phyloP scores from a whole-genome alignment of 2,329 filamentous ascomycete species.

The Alternaria gansuensis region DNA sequence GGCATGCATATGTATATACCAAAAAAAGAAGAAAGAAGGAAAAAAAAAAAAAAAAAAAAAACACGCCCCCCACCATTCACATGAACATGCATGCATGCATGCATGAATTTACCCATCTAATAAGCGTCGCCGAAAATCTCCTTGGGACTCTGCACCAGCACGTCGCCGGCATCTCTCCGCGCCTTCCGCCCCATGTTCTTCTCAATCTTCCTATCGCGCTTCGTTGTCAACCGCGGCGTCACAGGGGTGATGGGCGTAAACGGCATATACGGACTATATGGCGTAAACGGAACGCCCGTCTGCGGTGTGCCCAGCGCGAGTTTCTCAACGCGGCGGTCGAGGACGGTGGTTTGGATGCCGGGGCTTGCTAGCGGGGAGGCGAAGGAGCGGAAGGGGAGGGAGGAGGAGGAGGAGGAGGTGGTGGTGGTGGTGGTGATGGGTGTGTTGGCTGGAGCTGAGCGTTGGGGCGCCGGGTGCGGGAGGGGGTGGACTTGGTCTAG shows the following conservation, averaged over 20 bases:
- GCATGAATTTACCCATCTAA: constrained; percentile 21
- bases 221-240: constrained; percentile 77
- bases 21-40: too few species aligned
- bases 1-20: too few species aligned
- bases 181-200: constrained; percentile 63
- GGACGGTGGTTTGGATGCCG: constrained; percentile 56
- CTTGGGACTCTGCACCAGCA: constrained; percentile 50
- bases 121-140: constrained; percentile 52
- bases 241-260: constrained; percentile 78
- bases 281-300: constrained; percentile 70
- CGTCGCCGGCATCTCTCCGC: constrained; percentile 60
- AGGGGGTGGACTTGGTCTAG: constrained; percentile 50
- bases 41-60: background rate
- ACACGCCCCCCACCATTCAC: too few species aligned
- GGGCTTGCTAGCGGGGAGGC: constrained; percentile 39
- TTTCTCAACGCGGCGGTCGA: constrained; percentile 51
- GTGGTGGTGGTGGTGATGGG: constrained; percentile 11
- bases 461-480: constrained; percentile 49
- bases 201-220: constrained; percentile 74
- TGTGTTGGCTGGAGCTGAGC: constrained; percentile 24
- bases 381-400: constrained; percentile 52
- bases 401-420: constrained; percentile 8
- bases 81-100: too few species aligned
- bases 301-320: constrained; percentile 58
- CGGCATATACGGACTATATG: constrained; percentile 82